phyloP scores from a whole-genome alignment of 306 rosid species.

The Oemleria cerasiformis region DNA sequence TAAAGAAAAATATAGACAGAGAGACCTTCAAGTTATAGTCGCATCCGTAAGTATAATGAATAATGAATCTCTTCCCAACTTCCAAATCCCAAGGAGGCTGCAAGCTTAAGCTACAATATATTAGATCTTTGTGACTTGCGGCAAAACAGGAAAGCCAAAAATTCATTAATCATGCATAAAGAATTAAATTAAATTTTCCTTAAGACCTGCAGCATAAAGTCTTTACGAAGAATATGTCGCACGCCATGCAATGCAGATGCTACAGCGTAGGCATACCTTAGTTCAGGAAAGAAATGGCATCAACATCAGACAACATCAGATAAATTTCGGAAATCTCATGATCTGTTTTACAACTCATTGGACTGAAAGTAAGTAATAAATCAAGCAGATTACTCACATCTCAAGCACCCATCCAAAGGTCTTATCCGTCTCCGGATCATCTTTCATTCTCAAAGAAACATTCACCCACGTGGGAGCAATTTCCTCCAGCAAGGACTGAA shows the following conservation, averaged over 20 bases:
- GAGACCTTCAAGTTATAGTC: conserved; percentile 69
- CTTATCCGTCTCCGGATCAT: conserved; percentile 77
- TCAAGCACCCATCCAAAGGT: conserved; percentile 98
- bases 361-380: conserved; percentile 9
- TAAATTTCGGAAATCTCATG: conserved; percentile 20
- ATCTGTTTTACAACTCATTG: conserved; percentile 17
- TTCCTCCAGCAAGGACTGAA: conserved; percentile 78
- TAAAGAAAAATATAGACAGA: background rate
- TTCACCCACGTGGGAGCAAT: conserved; percentile 99
- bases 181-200: conserved; percentile 6
- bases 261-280: conserved; percentile 91
- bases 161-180: background rate
- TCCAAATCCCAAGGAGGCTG: conserved; percentile 94
- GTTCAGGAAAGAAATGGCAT: conserved; percentile 27
- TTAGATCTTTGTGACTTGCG: conserved; percentile 18
- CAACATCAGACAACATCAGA: conserved; percentile 31
- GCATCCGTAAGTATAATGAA: conserved; percentile 89
- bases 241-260: conserved; percentile 93
- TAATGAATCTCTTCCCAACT: conserved; percentile 52
- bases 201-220: conserved; percentile 86
- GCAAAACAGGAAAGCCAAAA: conserved; percentile 10
- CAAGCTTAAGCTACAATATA: conserved; percentile 22
- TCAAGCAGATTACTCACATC: conserved; percentile 57
- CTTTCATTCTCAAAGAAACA: conserved; percentile 81
- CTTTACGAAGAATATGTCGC: conserved; percentile 66